These are phyloP conservation scores for Albifimbria verrucaria DNA, from an alignment of 2,329 filamentous ascomycete species.

Conservation along the genomic window DNA sequence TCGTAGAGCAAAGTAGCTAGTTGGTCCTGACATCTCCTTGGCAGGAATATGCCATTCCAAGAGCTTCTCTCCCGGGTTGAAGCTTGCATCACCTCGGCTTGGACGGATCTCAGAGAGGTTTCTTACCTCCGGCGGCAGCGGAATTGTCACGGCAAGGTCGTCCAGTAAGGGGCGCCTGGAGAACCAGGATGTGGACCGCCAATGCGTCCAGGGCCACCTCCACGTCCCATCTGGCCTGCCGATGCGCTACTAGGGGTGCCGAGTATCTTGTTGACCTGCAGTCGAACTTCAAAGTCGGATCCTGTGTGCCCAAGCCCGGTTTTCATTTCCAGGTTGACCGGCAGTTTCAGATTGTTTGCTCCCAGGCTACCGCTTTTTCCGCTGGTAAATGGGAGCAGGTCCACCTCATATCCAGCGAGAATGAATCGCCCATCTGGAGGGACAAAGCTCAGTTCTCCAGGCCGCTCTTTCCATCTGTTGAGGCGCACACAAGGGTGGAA, in stretches of 20 bases:
- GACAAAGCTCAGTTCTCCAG: conserved; percentile 91
- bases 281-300: conserved; percentile 83
- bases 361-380: conserved; percentile 52
- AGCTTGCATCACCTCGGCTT: conserved; percentile 78
- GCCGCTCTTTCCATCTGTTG: conserved; percentile 82
- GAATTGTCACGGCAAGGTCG: conserved; percentile 73
- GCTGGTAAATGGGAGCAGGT: conserved; percentile 72
- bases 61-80: conserved; percentile 66
- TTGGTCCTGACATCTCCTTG: conserved; percentile 68
- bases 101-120: conserved; percentile 81
- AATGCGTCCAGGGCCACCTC: conserved; percentile 37
- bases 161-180: conserved; percentile 64
- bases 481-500: conserved; percentile 95
- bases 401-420: conserved; percentile 89
- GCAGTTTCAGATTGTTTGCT: conserved; percentile 70
- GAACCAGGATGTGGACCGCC: conserved; percentile 48
- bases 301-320: conserved; percentile 72
- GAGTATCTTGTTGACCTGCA: conserved; percentile 68
- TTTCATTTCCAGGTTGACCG: conserved; percentile 76
- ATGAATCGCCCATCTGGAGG: conserved; percentile 94
- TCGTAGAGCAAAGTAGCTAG: conserved; percentile 68
- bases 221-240: conserved; percentile 37
- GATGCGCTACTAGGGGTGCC: conserved; percentile 31
- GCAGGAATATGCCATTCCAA: conserved; percentile 82
- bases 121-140: conserved; percentile 73